These are phyloP conservation scores for Solanum chiquidenum DNA, from an alignment of 257 asterid species.

Conservation along the genomic window DNA sequence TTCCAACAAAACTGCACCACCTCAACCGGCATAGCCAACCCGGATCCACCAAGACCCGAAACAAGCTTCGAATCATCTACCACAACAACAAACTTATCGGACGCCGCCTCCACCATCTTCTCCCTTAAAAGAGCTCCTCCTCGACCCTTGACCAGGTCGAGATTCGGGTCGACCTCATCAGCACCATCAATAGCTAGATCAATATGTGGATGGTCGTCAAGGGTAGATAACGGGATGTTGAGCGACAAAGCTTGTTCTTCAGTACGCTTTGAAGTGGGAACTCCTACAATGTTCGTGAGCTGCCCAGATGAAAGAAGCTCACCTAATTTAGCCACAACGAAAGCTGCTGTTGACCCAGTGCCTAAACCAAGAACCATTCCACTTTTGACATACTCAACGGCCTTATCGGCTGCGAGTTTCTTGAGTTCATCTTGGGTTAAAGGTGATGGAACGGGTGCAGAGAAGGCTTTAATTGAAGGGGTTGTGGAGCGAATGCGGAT, in stretches of 20 bases:
- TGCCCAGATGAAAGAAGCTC: conserved; percentile 55
- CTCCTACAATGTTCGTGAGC: conserved; percentile 59
- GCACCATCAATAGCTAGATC: conserved; percentile 91
- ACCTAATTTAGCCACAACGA: conserved; percentile 85
- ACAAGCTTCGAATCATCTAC: conserved; percentile 83
- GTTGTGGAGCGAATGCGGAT: conserved; percentile 3
- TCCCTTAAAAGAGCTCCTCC: conserved; percentile 89
- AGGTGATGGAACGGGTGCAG: conserved; percentile 30
- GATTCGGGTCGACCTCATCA: conserved; percentile 86
- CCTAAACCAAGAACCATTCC: conserved; percentile 98
- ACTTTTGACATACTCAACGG: conserved; percentile 68
- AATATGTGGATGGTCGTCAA: conserved; percentile 54
- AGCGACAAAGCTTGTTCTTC: conserved; percentile 60
- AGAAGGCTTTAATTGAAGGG: conserved; percentile 22
- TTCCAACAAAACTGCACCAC: conserved; percentile 93
- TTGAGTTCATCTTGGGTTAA: conserved; percentile 82
- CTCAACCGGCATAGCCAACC: conserved; percentile 92
- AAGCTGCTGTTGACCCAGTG: conserved; percentile 98
- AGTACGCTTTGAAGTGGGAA: conserved; percentile 78
- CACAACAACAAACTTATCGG: conserved; percentile 73
- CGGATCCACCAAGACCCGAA: conserved; percentile 74
- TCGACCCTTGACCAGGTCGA: conserved; percentile 87
- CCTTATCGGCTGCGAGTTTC: conserved; percentile 87
- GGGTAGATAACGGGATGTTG: conserved; percentile 53
- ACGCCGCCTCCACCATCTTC: conserved; percentile 96